phyloP scores from a whole-genome alignment of 2,329 filamentous ascomycete genomes.

The Sodiomyces alkalinus region DNA sequence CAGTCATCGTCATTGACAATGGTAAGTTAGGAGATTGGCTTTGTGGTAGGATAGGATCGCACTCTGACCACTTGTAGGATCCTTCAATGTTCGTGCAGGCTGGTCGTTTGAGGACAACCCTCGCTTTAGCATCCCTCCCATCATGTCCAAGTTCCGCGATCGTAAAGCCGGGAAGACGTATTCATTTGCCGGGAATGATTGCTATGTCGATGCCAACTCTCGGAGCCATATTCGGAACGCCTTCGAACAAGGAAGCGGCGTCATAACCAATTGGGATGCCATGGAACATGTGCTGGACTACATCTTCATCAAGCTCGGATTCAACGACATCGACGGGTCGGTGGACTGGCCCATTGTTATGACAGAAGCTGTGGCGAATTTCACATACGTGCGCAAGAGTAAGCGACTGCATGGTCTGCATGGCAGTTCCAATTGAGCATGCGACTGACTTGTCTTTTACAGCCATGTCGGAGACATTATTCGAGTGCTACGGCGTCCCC shows the following conservation, averaged over 20 bases:
- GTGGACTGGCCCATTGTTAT: conserved; percentile 84
- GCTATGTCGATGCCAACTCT: conserved; percentile 87
- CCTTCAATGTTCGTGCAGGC: conserved; percentile 76
- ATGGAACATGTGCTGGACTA: conserved; percentile 94
- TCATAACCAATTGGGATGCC: conserved; percentile 95
- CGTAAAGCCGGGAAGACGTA: conserved; percentile 86
- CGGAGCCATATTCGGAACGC: conserved; percentile 79
- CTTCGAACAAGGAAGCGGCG: conserved; percentile 79
- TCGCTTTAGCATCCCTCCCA: conserved; percentile 65
- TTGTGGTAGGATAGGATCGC: too few relatives aligned
- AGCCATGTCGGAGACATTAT: conserved; percentile 97
- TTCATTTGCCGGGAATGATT: conserved; percentile 82
- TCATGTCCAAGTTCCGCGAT: conserved; percentile 91
- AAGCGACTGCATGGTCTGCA: conserved; percentile 8
- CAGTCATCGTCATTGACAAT: conserved; percentile 95
- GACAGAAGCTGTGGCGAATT: conserved; percentile 87
- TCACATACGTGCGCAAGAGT: conserved; percentile 82
- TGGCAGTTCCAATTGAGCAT: too few relatives aligned
- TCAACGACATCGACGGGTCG: conserved; percentile 58
- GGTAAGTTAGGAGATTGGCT: conserved; percentile 51
- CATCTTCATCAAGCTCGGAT: conserved; percentile 81
- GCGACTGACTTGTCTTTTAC: conserved; percentile 1
- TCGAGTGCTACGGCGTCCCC: conserved; percentile 87
- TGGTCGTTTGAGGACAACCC: conserved; percentile 90
- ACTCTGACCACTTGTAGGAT: conserved; percentile 59